Percentiles rank a stretch among this genome's conserved stretches.
Conservation (phyloP, 2,329 filamentous ascomycete genomes). For the Leptographium flavum region DNA sequence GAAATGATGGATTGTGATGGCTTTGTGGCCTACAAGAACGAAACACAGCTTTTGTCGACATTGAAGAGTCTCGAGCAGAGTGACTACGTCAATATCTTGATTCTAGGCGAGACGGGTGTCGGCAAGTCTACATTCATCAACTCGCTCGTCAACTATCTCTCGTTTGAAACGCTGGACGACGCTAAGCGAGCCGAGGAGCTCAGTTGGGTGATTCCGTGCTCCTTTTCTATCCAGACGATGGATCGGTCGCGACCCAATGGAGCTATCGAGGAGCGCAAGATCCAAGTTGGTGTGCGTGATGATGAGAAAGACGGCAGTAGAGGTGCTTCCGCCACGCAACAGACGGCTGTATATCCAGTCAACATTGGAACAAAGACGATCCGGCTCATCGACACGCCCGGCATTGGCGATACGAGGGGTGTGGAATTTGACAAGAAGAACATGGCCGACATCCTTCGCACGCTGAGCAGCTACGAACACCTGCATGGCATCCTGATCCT, state of each 20-base stretch:
- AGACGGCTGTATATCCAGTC: conserved; percentile 19
- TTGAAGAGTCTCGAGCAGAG: conserved; percentile 11
- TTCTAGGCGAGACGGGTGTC: conserved; percentile 32
- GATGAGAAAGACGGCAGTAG: conserved; percentile 18
- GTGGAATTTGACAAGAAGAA: conserved; percentile 22
- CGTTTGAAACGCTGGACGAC: conserved; percentile 22
- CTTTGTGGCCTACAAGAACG: background rate
- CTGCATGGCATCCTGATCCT: conserved; percentile 28
- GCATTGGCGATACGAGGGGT: conserved; percentile 26
- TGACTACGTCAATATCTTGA: conserved; percentile 26
- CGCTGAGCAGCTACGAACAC: conserved; percentile 19
- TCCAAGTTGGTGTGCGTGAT: conserved; percentile 17
- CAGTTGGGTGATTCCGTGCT: conserved; percentile 23
- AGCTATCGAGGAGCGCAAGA: conserved; percentile 15
- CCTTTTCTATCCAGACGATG: conserved; percentile 21
- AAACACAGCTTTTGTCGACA: background rate
- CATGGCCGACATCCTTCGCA: conserved; percentile 23
- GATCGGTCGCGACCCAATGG: conserved; percentile 13
- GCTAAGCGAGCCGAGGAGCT: conserved; percentile 18
- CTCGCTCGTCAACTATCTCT: conserved; percentile 30
- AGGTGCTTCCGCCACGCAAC: conserved; percentile 23
- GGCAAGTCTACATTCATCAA: conserved; percentile 36
- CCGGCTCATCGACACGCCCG: conserved; percentile 27
- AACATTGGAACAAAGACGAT: conserved; percentile 15
- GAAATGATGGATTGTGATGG: too few species aligned